Conservation (phyloP, 2,329 filamentous ascomycete species). For the Furcasterigmium furcatum region DNA sequence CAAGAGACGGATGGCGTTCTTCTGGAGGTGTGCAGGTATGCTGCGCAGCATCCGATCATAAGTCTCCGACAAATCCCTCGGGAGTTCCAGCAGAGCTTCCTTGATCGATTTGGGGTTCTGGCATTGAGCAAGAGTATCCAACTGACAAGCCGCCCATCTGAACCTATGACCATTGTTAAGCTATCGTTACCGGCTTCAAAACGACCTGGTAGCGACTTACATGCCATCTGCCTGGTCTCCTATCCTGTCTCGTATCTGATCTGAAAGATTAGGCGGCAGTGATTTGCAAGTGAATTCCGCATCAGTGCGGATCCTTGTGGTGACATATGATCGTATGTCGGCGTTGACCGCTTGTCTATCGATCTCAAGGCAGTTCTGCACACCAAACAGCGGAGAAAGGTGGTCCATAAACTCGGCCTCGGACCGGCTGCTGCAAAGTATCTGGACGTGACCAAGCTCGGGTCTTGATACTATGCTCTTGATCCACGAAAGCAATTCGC, state of each 20-base stretch:
- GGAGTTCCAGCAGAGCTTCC: background rate
- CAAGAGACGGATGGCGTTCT: conserved; percentile 12
- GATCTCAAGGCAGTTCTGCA: background rate
- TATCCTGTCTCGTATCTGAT: background rate
- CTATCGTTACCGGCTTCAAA: no score
- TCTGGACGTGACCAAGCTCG: conserved; percentile 2
- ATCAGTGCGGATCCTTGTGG: background rate
- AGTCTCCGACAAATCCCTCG: background rate
- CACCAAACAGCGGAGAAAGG: background rate
- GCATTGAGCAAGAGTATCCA: background rate
- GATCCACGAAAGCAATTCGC: conserved; percentile 15
- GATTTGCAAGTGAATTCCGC: background rate
- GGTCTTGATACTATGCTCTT: conserved; percentile 3
- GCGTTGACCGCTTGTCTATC: background rate
- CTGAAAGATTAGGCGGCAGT: background rate
- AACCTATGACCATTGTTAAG: conserved; percentile 12
- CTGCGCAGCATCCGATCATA: conserved; percentile 5
- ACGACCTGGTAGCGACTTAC: background rate
- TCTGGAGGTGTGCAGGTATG: conserved; percentile 11
- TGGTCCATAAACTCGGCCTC: conserved; percentile 1
- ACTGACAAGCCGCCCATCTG: background rate
- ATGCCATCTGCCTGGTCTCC: background rate
- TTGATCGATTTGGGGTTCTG: background rate
- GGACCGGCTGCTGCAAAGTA: conserved; percentile 1
- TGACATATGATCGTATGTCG: conserved; percentile 3